A percentile compares a stretch with the other conserved stretches of the same genome.
These are phyloP conservation scores for Fagus crenata DNA, from an alignment of 306 rosid genomes.

Conservation along the genomic window DNA sequence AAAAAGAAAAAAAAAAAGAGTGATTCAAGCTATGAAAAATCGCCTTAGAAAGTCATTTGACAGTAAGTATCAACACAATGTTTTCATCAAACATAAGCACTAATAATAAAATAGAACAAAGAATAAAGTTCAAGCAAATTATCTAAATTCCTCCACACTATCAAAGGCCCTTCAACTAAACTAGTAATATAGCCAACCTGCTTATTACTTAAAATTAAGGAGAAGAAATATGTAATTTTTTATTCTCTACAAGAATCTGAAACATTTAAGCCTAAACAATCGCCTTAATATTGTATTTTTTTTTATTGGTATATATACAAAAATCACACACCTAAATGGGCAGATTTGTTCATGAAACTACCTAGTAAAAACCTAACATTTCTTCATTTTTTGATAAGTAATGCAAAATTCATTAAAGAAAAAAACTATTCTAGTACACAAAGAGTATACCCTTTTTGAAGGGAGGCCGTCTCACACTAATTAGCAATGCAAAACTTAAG, in stretches of 20 bases:
- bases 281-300: too few species aligned
- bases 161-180: too few species aligned
- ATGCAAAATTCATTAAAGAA: not conserved
- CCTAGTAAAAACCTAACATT: not conserved
- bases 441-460: too few species aligned
- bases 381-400: not conserved
- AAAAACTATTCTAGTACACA: too few species aligned
- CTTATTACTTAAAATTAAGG: not conserved
- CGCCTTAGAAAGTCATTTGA: too few species aligned
- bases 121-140: not conserved
- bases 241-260: not conserved
- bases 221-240: not conserved
- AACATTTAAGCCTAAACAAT: not conserved
- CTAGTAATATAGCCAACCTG: not conserved
- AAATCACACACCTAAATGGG: not conserved
- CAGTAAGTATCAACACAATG: too few species aligned
- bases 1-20: conserved; percentile 5
- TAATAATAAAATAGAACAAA: not conserved
- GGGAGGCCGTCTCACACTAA: too few species aligned
- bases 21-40: not conserved
- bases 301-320: too few species aligned
- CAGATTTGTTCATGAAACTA: not conserved
- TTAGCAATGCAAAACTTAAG: too few species aligned
- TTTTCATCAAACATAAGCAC: not conserved
- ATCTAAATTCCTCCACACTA: not conserved